These are phyloP conservation scores for Vanderwaltozyma tropicalis DNA, from an alignment of 805 yeast species.

Conservation along the genomic window DNA sequence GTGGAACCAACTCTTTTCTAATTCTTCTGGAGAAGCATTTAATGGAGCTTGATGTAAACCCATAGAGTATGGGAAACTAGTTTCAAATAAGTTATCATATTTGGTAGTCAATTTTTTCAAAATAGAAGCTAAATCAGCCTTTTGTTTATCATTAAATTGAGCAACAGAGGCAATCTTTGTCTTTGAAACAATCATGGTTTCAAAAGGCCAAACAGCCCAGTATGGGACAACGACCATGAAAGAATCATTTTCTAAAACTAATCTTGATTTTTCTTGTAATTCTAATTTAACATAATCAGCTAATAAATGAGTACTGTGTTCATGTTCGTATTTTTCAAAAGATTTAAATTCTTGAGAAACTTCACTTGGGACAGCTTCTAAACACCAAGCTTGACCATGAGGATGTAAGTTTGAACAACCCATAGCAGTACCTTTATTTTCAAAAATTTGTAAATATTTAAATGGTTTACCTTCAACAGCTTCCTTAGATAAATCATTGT, in stretches of 20 bases:
- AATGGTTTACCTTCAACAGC: slow-evolving; percentile 34
- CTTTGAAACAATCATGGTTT: slow-evolving; percentile 53
- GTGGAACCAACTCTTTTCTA: slow-evolving; percentile 47
- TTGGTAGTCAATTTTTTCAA: slow-evolving; percentile 45
- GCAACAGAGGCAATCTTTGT: slow-evolving; percentile 40
- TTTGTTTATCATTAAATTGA: slow-evolving; percentile 38
- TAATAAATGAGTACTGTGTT: slow-evolving; percentile 40
- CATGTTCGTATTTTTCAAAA: slow-evolving; percentile 37
- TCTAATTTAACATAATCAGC: slow-evolving; percentile 55
- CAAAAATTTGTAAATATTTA: slow-evolving; percentile 61
- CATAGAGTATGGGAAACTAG: slow-evolving; percentile 73
- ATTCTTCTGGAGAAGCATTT: slow-evolving; percentile 33
- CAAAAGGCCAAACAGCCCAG: slow-evolving; percentile 82
- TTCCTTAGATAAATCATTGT: slow-evolving; percentile 34
- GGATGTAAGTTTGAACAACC: slow-evolving; percentile 79
- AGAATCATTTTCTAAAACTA: slow-evolving; percentile 49
- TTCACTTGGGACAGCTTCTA: slow-evolving; percentile 55
- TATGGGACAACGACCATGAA: slow-evolving; percentile 65
- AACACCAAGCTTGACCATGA: slow-evolving; percentile 76
- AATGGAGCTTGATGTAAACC: slow-evolving; percentile 72
- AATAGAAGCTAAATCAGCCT: slow-evolving; percentile 44
- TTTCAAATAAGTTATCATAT: slow-evolving; percentile 60
- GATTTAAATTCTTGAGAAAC: slow-evolving; percentile 47
- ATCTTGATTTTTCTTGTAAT: slow-evolving; percentile 38
- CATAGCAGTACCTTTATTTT: slow-evolving; percentile 71